A percentile compares a stretch with the other conserved stretches of the same genome.
Conservation (phyloP, 192 early-diverging fungal species). For the Umbelopsis vinacea region DNA sequence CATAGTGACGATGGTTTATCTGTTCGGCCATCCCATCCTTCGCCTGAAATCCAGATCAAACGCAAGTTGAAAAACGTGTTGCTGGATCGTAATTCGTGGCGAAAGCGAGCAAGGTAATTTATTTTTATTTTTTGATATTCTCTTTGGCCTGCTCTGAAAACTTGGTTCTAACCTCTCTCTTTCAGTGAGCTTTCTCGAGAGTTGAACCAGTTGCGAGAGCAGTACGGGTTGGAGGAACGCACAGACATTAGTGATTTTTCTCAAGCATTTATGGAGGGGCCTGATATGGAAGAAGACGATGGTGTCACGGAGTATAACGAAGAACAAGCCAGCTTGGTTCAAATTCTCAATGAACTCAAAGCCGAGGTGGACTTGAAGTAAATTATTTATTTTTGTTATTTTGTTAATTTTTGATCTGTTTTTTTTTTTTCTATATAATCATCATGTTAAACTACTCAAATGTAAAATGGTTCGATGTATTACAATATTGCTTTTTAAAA, state of each 20-base stretch:
- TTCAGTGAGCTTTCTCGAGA: neutral
- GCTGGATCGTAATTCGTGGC: constrained; percentile 23
- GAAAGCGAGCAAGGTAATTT: constrained; percentile 24
- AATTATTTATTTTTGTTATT: neutral
- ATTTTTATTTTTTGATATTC: neutral
- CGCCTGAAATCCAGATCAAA: constrained; percentile 27
- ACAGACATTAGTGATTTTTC: neutral
- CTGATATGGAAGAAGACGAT: neutral
- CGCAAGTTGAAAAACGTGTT: constrained; percentile 23
- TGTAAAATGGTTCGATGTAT: no score
- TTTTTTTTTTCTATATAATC: no score
- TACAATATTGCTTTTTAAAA: no score
- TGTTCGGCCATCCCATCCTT: constrained; percentile 20
- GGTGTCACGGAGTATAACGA: neutral
- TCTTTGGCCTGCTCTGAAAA: no score
- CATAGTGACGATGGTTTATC: constrained; percentile 7
- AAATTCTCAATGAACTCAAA: constrained; percentile 9
- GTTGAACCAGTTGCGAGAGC: constrained; percentile 3
- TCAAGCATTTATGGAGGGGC: neutral
- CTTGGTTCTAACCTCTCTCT: no score
- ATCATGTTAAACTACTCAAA: no score
- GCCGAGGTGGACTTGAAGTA: constrained; percentile 1
- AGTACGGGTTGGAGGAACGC: constrained; percentile 15
- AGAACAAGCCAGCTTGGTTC: constrained; percentile 17
- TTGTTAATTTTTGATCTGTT: no score